Base-by-base conservation (phyloP, 768 basidiomycete species). In the Lentinula sp. region DNA sequence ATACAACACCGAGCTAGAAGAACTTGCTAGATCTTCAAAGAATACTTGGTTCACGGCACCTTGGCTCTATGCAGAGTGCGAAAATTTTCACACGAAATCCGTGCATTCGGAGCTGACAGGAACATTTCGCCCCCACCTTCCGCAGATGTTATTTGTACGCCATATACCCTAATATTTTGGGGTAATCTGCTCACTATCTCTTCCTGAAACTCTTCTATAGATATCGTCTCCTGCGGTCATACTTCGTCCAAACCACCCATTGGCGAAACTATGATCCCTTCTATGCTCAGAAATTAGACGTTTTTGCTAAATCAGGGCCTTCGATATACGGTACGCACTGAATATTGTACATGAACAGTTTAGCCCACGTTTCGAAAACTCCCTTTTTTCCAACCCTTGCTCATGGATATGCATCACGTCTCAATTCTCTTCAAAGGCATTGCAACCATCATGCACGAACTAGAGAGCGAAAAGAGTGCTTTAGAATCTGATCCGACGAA, bases 21-120 rank as follows among this genome's bases (percentile, higher is more conserved):
- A 72, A 0, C 78, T 91, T 1, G 74, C 75, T 0, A 71, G 76
- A 32, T 70, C 77, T 1, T 70, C 72, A 3, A 77, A 79, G 66
- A 80, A 86, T 62, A 90, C 88, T 0, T 99, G 96, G 96, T 94
- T 93, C 69, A 90, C 84, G 7, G 85, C 91, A 5, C 93, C 95
- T 1, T 99, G 96, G 96, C 80, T 99, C n/a, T 98, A 81, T 71
- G 93, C 94, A 60, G 96, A 98, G 88, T 97, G 76, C 65, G 89
- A 74, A 57, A 55, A 68, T 62, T 61, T 42, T 59, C 55, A 63
- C 23, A 35, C 33, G 10, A 20, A 58, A 54, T 12, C 9, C n/a
- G n/a, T 13, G 23, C 33, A 23, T 37, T 20, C n/a, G 13, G 45
- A 35, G 16, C 8, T 15, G 16, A 7, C 16, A 5, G 13, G 16